Conservation (phyloP, 73 alveolate genomes). For the Paramecium caudatum region DNA sequence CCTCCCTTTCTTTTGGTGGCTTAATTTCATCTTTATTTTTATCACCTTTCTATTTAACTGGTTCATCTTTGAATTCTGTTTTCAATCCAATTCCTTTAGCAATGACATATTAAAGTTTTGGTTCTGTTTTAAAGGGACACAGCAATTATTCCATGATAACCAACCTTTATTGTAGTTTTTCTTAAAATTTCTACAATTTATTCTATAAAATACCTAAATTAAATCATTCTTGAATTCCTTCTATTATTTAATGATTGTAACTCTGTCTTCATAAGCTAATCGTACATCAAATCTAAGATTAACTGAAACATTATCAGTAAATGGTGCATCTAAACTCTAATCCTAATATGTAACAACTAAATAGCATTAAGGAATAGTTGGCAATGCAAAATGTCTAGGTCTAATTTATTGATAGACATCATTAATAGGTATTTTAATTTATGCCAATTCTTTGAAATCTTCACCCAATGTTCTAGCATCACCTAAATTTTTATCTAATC, state of each 20-base stretch:
- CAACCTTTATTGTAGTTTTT: not conserved
- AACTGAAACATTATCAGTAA: not conserved
- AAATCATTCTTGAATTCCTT: not conserved
- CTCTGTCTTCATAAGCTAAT: conserved; percentile 36
- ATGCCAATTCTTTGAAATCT: conserved; percentile 49
- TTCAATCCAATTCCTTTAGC: conserved; percentile 53
- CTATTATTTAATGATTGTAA: not conserved
- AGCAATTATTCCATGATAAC: not conserved
- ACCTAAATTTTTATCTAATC: conserved; percentile 67
- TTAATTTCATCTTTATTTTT: conserved; percentile 39
- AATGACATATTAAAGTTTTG: conserved; percentile 41
- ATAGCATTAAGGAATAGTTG: conserved; percentile 57
- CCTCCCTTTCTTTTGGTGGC: conserved; percentile 44
- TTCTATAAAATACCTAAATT: not conserved
- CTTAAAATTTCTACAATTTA: not conserved
- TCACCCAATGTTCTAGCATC: conserved; percentile 60
- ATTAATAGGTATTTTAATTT: conserved; percentile 8
- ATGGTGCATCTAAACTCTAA: conserved; percentile 61
- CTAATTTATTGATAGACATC: conserved; percentile 29
- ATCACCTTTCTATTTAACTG: not conserved
- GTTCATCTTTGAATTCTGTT: conserved; percentile 18
- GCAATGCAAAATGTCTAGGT: conserved; percentile 66
- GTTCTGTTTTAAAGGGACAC: conserved; percentile 37
- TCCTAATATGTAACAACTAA: conserved; percentile 20
- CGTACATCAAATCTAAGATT: conserved; percentile 64